A percentile compares a stretch with the other conserved stretches of the same genome.
Evolutionary conservation across 352 stramenopile genomes (phyloP).

Genomic region (Pythium coloratum): DNA sequence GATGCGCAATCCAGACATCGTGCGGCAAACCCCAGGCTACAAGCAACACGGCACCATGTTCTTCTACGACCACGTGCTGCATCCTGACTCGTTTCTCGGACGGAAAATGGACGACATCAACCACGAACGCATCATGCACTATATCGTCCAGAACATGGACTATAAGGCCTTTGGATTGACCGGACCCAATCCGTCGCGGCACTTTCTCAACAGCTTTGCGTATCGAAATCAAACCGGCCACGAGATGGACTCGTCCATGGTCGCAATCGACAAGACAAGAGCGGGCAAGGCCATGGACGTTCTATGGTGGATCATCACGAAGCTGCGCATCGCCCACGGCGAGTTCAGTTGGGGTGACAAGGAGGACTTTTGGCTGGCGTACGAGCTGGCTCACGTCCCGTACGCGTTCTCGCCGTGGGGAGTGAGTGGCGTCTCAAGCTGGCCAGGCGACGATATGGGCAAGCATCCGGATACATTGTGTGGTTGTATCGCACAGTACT

Average conservation of each 20-base stretch:
- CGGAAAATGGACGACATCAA: slow-evolving; percentile 1
- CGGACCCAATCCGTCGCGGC: slow-evolving; percentile 13
- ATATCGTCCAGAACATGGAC: slow-evolving; percentile 46
- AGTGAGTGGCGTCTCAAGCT: slow-evolving; percentile 29
- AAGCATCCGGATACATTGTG: slow-evolving; percentile 58
- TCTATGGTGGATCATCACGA: slow-evolving; percentile 50
- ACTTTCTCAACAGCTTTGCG: slow-evolving; percentile 34
- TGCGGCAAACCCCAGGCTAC: slow-evolving; percentile 42
- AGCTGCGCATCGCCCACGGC: slow-evolving; percentile 45
- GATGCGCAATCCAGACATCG: slow-evolving; percentile 37
- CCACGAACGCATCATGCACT: slow-evolving; percentile 32
- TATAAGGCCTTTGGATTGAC: slow-evolving; percentile 40
- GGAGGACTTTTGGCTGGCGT: too few species aligned
- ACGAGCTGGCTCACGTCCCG: too few species aligned
- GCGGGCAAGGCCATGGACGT: slow-evolving; percentile 34
- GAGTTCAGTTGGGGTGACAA: slow-evolving; percentile 39
- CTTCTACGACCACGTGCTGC: slow-evolving; percentile 58
- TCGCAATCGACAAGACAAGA: slow-evolving; percentile 43
- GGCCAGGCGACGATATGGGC: slow-evolving; percentile 50
- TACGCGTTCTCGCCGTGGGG: too few species aligned
- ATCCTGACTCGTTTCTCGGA: slow-evolving; percentile 29
- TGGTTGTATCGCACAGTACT: slow-evolving; percentile 60
- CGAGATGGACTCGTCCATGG: slow-evolving; percentile 56
- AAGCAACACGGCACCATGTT: slow-evolving; percentile 47
- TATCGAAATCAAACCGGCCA: slow-evolving; percentile 38